These are phyloP conservation scores for Osmanthus fragrans DNA, from an alignment of 257 asterid species.

Conservation along the genomic window DNA sequence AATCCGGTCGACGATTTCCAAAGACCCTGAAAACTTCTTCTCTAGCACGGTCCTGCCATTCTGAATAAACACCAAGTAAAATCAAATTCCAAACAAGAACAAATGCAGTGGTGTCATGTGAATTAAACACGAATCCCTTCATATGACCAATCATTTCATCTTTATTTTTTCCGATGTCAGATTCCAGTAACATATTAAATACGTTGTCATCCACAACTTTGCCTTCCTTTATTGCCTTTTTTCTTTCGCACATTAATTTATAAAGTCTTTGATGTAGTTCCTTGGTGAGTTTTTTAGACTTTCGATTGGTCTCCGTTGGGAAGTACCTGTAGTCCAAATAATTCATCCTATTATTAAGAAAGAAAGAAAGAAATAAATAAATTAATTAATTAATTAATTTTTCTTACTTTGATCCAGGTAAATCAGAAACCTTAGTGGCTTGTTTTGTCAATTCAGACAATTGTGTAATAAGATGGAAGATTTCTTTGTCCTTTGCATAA, in stretches of 20 bases:
- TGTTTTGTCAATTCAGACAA: not conserved
- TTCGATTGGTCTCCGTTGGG: constrained; percentile 25
- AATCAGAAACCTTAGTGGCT: not conserved
- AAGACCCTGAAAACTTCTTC: constrained; percentile 35
- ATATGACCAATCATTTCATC: constrained; percentile 15
- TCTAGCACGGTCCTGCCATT: constrained; percentile 39
- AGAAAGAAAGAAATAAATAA: too few species aligned
- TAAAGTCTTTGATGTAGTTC: constrained; percentile 1
- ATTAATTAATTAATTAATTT: too few species aligned
- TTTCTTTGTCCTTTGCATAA: not conserved
- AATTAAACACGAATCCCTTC: constrained; percentile 7
- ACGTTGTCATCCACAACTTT: constrained; percentile 19
- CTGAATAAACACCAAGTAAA: constrained; percentile 30
- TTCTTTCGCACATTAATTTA: constrained; percentile 12
- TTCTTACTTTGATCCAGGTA: not conserved
- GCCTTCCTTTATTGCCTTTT: constrained; percentile 19
- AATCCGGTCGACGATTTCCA: constrained; percentile 17
- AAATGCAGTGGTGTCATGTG: constrained; percentile 31
- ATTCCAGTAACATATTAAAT: constrained; percentile 18
- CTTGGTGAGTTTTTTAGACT: constrained; percentile 4
- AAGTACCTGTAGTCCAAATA: not conserved
- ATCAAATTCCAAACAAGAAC: constrained; percentile 54
- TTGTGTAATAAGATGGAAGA: not conserved
- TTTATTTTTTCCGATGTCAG: not conserved
- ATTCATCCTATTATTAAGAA: not conserved